Evolutionary conservation across 2,329 filamentous ascomycete genomes (phyloP), one percentile per base, ranked within the genome.

Genomic region (Colletotrichum aenigma): DNA sequence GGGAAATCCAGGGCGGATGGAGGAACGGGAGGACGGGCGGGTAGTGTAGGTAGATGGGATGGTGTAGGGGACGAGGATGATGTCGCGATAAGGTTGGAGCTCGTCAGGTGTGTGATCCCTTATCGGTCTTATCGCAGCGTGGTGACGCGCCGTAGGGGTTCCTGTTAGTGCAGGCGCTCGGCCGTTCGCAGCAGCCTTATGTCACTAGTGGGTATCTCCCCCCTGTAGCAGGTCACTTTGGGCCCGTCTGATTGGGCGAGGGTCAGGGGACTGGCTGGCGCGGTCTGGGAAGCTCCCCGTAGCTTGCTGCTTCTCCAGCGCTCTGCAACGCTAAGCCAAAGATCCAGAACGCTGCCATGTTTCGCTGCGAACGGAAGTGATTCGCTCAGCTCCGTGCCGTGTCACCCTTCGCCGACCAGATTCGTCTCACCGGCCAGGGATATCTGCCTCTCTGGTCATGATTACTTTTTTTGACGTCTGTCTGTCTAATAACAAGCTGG

Each of bases 61-160:
- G 71, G 58, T 76, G 71, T 48, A 70, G 74, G 70, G 43, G 66
- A 65, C 70, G 69, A 70, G 60, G 70, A 66, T 61, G 66, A 76
- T 76, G 74, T 75, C 71, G 74, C 74, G 74, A 76, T 76, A 75
- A 76, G 71, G 74, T 75, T 76, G 65, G 61, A 76, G 66, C 74
- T 75, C 58, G 71, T 69, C 70, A 76, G 74, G 64, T 74, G 64
- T 60, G 70, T 32, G 58, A 34, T 62, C 67, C 64, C 68, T 64
- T 64, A 34, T 36, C 32, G 21, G 28, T 34, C 34, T 76, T 75
- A 75, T 75, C 73, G 62, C 61, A 16, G 15, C 12, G 15, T 36
- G 30, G 66, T n/a, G 48, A 67, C 32, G 34, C 15, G 36, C 18
- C 26, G 21, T 62, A 43, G 60, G 26, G n/a, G 38, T 10, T 38